A percentile compares a stretch with the other conserved stretches of the same genome.
Conservation (phyloP, 2,329 filamentous ascomycete genomes). For the Fusarium brevicatenulatum region DNA sequence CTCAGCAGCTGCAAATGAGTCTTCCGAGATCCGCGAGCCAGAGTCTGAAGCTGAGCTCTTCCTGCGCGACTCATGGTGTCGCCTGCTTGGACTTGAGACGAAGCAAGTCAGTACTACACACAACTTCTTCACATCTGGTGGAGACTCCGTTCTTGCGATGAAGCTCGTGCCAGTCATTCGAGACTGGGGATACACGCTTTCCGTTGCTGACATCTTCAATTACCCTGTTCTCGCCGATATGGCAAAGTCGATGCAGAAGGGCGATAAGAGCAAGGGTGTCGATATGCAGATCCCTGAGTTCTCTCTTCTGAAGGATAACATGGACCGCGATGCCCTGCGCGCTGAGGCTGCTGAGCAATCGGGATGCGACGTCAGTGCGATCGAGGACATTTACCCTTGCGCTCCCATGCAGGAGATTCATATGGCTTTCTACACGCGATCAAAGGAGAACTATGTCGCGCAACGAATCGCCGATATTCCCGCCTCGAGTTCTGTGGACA, state of each 20-base stretch:
- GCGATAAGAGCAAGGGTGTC: constrained; percentile 15
- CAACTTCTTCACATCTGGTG: constrained; percentile 59
- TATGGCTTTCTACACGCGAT: constrained; percentile 60
- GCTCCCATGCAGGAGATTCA: constrained; percentile 64
- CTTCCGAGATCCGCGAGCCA: constrained; percentile 22
- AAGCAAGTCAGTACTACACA: constrained; percentile 50
- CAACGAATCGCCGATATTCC: constrained; percentile 56
- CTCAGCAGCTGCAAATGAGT: constrained; percentile 4
- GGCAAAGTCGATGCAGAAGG: constrained; percentile 49
- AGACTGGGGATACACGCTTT: constrained; percentile 52
- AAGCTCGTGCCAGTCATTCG: constrained; percentile 57
- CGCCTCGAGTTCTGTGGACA: constrained; percentile 46
- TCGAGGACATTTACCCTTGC: constrained; percentile 64
- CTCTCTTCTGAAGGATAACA: constrained; percentile 49
- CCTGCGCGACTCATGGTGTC: constrained; percentile 51
- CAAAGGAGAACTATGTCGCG: constrained; percentile 61
- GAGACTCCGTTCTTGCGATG: constrained; percentile 63
- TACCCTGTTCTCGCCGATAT: constrained; percentile 57
- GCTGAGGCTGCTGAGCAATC: constrained; percentile 49
- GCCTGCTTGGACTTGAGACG: constrained; percentile 48
- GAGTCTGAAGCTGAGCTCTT: constrained; percentile 34
- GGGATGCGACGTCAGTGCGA: constrained; percentile 37
- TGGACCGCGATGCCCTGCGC: constrained; percentile 46
- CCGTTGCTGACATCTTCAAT: constrained; percentile 57
- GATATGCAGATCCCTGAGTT: constrained; percentile 49